Percentiles rank a stretch among this genome's conserved stretches.
phyloP scores from a whole-genome alignment of 805 yeast genomes.

The Priceomyces melissophilus region DNA sequence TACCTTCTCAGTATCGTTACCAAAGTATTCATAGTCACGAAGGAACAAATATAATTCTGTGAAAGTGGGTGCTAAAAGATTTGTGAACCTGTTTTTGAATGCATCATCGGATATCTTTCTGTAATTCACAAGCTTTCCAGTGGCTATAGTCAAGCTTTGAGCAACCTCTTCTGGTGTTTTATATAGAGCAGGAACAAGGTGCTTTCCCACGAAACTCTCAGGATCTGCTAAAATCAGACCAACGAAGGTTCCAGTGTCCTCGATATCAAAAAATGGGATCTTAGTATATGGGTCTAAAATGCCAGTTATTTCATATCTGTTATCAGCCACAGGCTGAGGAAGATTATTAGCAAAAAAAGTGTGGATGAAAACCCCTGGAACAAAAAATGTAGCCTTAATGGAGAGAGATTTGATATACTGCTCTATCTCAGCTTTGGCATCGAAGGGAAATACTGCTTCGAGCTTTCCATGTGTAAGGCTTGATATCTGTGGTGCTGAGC shows the following conservation, averaged over 20 bases:
- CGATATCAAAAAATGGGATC: conserved; percentile 5
- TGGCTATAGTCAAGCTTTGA: not conserved
- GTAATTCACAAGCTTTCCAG: conserved; percentile 1
- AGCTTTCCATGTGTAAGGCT: conserved; percentile 4
- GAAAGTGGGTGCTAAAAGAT: not conserved
- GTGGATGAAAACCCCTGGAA: conserved; percentile 7
- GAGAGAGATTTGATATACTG: conserved; percentile 4
- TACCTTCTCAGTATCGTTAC: not conserved
- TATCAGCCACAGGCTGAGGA: conserved; percentile 2
- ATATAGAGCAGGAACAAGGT: conserved; percentile 1
- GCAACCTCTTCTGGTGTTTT: not conserved
- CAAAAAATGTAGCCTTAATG: conserved; percentile 4
- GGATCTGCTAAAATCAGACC: conserved; percentile 2
- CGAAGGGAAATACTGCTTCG: not conserved
- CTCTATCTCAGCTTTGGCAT: conserved; percentile 5
- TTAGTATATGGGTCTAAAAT: not conserved
- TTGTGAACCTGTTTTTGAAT: conserved; percentile 1
- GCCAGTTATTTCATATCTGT: not conserved
- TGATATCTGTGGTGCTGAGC: conserved; percentile 1
- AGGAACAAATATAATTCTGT: conserved; percentile 1
- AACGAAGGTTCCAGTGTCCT: conserved; percentile 7
- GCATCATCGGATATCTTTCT: not conserved
- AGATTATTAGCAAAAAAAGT: not conserved
- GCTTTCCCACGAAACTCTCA: conserved; percentile 4
- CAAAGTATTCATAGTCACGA: conserved; percentile 2